These are phyloP conservation scores for Leishmania mexicana DNA, from an alignment of 208 protist species.

Conservation along the genomic window DNA sequence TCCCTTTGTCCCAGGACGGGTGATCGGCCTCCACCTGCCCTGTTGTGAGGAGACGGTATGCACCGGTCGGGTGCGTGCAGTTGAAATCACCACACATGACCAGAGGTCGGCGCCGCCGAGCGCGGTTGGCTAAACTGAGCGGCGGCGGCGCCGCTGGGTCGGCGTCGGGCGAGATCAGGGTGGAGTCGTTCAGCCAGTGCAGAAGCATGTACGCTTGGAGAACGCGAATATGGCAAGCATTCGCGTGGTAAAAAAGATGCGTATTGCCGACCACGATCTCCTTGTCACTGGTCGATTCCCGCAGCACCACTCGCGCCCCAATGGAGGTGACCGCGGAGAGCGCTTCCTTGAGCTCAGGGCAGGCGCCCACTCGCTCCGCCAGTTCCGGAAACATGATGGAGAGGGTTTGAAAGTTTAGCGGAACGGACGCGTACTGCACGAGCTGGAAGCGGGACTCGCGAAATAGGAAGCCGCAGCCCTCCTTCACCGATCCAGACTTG, in stretches of 20 bases:
- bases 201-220: conserved; percentile 83
- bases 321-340: conserved; percentile 68
- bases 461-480: conserved; percentile 80
- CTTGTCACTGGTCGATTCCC: conserved; percentile 41
- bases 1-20: conserved; percentile 85
- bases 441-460: conserved; percentile 55
- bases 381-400: conserved; percentile 38
- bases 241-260: conserved; percentile 92
- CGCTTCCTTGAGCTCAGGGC: conserved; percentile 70
- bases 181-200: conserved; percentile 28
- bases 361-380: conserved; percentile 37
- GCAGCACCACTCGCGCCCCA: conserved; percentile 42
- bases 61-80: conserved; percentile 81
- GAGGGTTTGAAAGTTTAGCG: conserved; percentile 72
- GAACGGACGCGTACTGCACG: conserved; percentile 31
- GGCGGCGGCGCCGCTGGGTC: background rate
- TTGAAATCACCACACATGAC: conserved; percentile 92
- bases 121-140: background rate
- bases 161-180: background rate
- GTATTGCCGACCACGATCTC: conserved; percentile 88
- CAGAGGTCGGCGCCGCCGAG: conserved; percentile 23
- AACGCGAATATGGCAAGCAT: conserved; percentile 90
- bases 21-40: conserved; percentile 65
- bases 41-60: conserved; percentile 80
- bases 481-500: conserved; percentile 74